These are phyloP conservation scores for Moricandia arvensis DNA, from an alignment of 345 rosid genomes.

Conservation along the genomic window DNA sequence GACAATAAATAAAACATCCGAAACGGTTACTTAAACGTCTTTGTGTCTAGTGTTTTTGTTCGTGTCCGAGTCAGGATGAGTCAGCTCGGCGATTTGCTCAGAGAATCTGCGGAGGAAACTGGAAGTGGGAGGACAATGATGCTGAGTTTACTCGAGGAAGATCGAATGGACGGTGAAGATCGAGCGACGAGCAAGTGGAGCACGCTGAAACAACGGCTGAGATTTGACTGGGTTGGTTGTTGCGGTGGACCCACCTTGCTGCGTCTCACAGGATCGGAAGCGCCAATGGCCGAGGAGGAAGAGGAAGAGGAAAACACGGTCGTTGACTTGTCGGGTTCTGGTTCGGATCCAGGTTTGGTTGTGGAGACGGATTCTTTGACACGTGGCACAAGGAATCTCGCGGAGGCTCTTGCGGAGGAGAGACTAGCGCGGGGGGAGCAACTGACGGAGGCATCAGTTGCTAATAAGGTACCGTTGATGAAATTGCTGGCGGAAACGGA, in stretches of 20 bases:
- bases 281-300: constrained; percentile 26
- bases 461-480: constrained; percentile 66
- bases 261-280: constrained; percentile 40
- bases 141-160: constrained; percentile 31
- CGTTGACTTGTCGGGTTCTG: background rate
- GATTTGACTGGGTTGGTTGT: constrained; percentile 66
- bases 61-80: constrained; percentile 24
- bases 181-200: constrained; percentile 50
- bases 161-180: constrained; percentile 43
- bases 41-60: background rate
- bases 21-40: background rate
- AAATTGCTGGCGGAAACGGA: constrained; percentile 43
- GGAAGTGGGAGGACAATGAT: constrained; percentile 32
- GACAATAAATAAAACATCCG: too few relatives aligned
- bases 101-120: constrained; percentile 26
- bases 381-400: constrained; percentile 57
- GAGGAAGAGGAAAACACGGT: constrained; percentile 16
- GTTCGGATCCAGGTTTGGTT: background rate
- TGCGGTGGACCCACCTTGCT: constrained; percentile 57
- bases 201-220: constrained; percentile 58
- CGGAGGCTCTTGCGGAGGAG: constrained; percentile 83
- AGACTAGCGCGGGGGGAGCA: constrained; percentile 47
- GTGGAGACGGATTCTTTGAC: constrained; percentile 24
- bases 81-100: constrained; percentile 37
- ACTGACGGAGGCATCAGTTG: background rate